phyloP scores from a whole-genome alignment of 2,329 filamentous ascomycete species.

The Neurospora sp. region DNA sequence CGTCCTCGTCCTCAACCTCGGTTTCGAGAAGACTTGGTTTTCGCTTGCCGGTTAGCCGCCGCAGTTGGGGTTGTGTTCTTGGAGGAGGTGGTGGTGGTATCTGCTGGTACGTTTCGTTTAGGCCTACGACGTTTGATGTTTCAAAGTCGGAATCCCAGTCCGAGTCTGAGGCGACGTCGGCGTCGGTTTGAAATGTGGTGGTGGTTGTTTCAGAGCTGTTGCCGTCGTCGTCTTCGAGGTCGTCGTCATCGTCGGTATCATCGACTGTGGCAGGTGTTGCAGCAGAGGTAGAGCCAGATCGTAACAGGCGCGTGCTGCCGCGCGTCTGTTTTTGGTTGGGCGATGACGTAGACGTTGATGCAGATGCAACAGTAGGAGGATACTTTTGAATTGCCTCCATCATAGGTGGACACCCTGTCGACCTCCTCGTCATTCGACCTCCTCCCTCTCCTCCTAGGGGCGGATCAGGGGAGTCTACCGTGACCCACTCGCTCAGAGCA shows the following conservation, averaged over 20 bases:
- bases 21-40: not conserved
- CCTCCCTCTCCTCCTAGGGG: not conserved
- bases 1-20: not conserved
- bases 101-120: not conserved
- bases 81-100: not conserved
- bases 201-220: slow-evolving; percentile 1
- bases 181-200: not conserved
- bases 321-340: not conserved
- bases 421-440: not conserved
- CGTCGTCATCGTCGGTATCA: not conserved
- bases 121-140: not conserved
- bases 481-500: slow-evolving; percentile 29
- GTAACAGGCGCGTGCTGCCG: not conserved
- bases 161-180: not conserved
- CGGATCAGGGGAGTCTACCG: slow-evolving; percentile 9
- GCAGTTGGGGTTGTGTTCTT: not conserved
- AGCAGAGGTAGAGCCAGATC: not conserved
- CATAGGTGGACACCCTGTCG: not conserved
- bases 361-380: not conserved
- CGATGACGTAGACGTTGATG: not conserved
- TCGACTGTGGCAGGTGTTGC: not conserved
- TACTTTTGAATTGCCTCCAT: not conserved
- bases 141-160: not conserved
- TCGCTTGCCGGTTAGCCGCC: not conserved
- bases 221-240: not conserved